Evolutionary conservation across 2,329 filamentous ascomycete species (phyloP).

Genomic region (Xylariaceae sp.): DNA sequence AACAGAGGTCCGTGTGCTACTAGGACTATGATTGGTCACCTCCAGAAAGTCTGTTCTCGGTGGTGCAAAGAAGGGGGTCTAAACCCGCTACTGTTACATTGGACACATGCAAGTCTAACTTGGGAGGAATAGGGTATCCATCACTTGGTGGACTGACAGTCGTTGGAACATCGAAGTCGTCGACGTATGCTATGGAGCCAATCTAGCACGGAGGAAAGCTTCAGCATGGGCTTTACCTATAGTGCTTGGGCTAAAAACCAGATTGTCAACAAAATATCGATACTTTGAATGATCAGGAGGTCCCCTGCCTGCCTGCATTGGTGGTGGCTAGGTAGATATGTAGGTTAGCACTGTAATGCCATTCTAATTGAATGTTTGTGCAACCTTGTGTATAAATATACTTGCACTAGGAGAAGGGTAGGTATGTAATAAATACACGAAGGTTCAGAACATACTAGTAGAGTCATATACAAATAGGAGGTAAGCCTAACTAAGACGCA

Average conservation of each 20-base stretch:
- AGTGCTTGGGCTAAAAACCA: neutral
- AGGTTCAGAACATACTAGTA: no score
- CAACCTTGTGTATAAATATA: no score
- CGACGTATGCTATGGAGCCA: neutral
- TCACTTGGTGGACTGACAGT: constrained; percentile 11
- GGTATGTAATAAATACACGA: no score
- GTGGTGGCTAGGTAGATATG: neutral
- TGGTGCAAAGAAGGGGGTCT: constrained; percentile 5
- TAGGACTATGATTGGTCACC: constrained; percentile 20
- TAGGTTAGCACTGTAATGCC: neutral
- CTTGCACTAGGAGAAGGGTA: no score
- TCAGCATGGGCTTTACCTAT: neutral
- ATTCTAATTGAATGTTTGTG: neutral
- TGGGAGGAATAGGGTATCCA: constrained; percentile 14
- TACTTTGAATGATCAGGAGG: neutral
- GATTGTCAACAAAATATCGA: neutral
- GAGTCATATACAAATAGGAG: no score
- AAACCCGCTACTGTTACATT: constrained; percentile 20
- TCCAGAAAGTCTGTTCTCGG: constrained; percentile 20
- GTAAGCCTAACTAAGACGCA: no score
- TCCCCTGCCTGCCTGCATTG: neutral
- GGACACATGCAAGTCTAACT: constrained; percentile 17
- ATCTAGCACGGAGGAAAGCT: neutral
- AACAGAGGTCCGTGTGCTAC: constrained; percentile 18
- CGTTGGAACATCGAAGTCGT: neutral